Evolutionary conservation across 2,329 filamentous ascomycete genomes (phyloP).

Genomic region (Diatrype stigma): DNA sequence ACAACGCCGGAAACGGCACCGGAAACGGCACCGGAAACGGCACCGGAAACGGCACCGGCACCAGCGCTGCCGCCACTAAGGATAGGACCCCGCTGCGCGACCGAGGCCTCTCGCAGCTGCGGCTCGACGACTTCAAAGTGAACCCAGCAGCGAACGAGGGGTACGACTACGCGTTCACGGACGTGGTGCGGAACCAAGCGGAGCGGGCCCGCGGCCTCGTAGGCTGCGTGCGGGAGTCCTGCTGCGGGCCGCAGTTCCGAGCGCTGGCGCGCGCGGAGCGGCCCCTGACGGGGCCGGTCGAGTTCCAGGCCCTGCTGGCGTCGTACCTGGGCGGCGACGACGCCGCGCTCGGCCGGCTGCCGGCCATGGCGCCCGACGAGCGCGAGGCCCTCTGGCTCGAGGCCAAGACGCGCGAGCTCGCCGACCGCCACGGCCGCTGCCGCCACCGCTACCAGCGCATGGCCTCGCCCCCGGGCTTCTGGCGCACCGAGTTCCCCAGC

Average conservation of each 20-base stretch:
- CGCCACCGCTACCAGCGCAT: slow-evolving; percentile 68
- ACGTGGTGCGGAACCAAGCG: slow-evolving; percentile 67
- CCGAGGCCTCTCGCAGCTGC: slow-evolving; percentile 53
- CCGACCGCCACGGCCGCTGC: slow-evolving; percentile 74
- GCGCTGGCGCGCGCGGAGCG: slow-evolving; percentile 57
- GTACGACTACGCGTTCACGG: slow-evolving; percentile 66
- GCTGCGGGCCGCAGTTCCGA: slow-evolving; percentile 70
- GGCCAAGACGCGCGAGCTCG: slow-evolving; percentile 68
- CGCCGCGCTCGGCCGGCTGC: slow-evolving; percentile 49
- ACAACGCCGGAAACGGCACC: background rate
- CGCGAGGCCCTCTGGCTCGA: slow-evolving; percentile 66
- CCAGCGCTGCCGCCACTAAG: background rate
- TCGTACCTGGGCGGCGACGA: slow-evolving; percentile 55
- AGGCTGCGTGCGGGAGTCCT: slow-evolving; percentile 70
- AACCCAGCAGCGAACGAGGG: slow-evolving; percentile 72
- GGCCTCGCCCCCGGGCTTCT: slow-evolving; percentile 79
- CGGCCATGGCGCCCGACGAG: slow-evolving; percentile 53
- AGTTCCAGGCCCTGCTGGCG: slow-evolving; percentile 42
- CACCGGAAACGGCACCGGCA: background rate
- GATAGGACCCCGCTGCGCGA: slow-evolving; percentile 47
- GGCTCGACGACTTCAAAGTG: slow-evolving; percentile 73
- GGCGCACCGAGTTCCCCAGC: slow-evolving; percentile 82
- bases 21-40: background rate
- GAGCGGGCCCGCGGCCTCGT: slow-evolving; percentile 62
- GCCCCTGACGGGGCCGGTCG: slow-evolving; percentile 24